Base-by-base conservation (phyloP, 371 early-diverging fungal genomes). In the Rhizopus microsporus region DNA sequence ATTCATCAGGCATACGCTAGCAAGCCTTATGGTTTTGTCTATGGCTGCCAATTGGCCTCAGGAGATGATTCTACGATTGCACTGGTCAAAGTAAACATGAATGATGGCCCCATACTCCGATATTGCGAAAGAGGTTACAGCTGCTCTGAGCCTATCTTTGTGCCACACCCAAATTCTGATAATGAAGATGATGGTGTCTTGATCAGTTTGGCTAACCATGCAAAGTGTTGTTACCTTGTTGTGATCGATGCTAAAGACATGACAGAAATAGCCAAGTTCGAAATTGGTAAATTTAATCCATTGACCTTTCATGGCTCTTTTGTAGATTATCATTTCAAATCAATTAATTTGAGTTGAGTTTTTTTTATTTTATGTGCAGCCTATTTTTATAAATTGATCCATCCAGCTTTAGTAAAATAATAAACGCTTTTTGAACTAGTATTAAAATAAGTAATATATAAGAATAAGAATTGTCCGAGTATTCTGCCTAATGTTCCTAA, bases 131-230 rank as follows among this genome's bases (percentile, higher is more conserved):
- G 71, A 12, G 77, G 80, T 0, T 80, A 72, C 32, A 63, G 67
- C 6, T 85, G 84, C 15, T 78, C 82, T 12, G 86, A 87, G 39
- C 86, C 88, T 0, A 76, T 88, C n/a, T 87, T 88, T 73, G 81
- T 85, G 7, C 76, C 80, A 3, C 65, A 68, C 0, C 85, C 87
- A 1, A 56, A 49, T 5, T 72, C 56, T 3, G 59, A 33, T 0
- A 63, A 68, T 6, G 86, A 88, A 60, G 88, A 87, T 46, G 86
- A 88, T 57, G 87, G 87, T 42, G 83, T 85, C 7, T 37, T 88
- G 30, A 50, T 87, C 30, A 75, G 73, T 15, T 62, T 85, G n/a
- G 81, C 78, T 1, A 77, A 72, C 46, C 33, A 60, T 16, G 10
- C 58, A 37, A 57, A 80, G 55, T 48, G 78, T 7, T 74, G 86